Evolutionary conservation across 352 stramenopile species (phyloP).

Genomic region (Paralagenidium karlingii): DNA sequence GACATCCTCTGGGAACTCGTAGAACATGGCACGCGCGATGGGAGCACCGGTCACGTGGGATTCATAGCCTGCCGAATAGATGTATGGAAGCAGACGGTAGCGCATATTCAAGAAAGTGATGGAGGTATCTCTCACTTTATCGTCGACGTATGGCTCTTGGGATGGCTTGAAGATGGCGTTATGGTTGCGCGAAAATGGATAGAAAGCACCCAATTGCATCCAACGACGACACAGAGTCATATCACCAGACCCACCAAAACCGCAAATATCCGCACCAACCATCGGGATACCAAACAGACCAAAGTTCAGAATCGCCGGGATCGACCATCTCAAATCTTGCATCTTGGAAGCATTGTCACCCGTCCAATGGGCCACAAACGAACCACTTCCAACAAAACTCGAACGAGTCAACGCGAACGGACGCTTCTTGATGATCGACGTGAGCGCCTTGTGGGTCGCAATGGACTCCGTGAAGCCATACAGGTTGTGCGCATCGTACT

Average conservation of each 20-base stretch:
- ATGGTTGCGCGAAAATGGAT: slow-evolving; percentile 74
- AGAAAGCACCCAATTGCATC: slow-evolving; percentile 60
- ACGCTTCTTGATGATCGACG: slow-evolving; percentile 34
- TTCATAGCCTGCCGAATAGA: slow-evolving; percentile 66
- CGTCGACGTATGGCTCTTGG: slow-evolving; percentile 60
- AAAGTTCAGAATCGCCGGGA: slow-evolving; percentile 57
- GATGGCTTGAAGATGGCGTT: slow-evolving; percentile 37
- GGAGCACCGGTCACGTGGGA: slow-evolving; percentile 23
- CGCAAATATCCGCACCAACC: slow-evolving; percentile 70
- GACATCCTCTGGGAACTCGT: slow-evolving; percentile 42
- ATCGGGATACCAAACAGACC: slow-evolving; percentile 75
- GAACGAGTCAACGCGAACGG: slow-evolving; percentile 63
- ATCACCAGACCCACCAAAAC: slow-evolving; percentile 33
- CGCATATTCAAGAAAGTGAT: slow-evolving; percentile 50
- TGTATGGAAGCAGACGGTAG: slow-evolving; percentile 65
- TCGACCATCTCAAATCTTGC: slow-evolving; percentile 63
- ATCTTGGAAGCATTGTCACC: slow-evolving; percentile 68
- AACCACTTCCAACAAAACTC: slow-evolving; percentile 48
- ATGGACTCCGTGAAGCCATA: slow-evolving; percentile 70
- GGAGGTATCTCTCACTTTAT: slow-evolving; percentile 23
- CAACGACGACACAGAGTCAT: slow-evolving; percentile 68
- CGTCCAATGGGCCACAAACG: slow-evolving; percentile 56
- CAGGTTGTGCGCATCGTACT: slow-evolving; percentile 78
- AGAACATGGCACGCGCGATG: slow-evolving; percentile 40
- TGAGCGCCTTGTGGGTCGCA: slow-evolving; percentile 34